Conservation (phyloP, 73 alveolate species). For the Paramecium octaurelia region DNA sequence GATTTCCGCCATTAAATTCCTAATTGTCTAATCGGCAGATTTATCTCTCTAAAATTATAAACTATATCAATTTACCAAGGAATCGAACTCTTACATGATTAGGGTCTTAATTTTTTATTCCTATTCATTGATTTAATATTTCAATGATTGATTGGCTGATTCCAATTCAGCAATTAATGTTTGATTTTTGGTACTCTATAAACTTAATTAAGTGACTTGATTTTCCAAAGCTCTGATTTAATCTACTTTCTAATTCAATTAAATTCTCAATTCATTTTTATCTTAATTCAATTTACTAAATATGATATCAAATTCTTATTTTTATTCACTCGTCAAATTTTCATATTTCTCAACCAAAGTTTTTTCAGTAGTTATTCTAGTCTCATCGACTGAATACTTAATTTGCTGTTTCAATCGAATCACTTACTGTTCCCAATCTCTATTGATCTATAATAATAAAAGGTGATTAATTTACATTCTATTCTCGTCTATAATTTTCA, state of each 20-base stretch:
- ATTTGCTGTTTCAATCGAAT: not conserved
- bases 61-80: not conserved
- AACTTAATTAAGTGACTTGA: not conserved
- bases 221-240: not conserved
- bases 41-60: not conserved
- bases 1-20: not conserved
- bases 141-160: not conserved
- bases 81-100: not conserved
- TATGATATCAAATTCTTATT: not conserved
- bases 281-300: not conserved
- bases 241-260: not conserved
- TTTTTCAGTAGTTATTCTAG: not conserved
- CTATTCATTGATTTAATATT: not conserved
- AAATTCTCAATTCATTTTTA: not conserved
- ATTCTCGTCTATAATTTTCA: not conserved
- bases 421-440: conserved; percentile 5
- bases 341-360: not conserved
- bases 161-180: not conserved
- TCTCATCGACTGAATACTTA: not conserved
- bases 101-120: not conserved
- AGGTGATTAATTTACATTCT: not conserved
- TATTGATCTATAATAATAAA: not conserved
- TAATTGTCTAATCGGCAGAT: not conserved
- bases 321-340: not conserved
- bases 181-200: not conserved